These are phyloP conservation scores for Candida jianshihensis DNA, from an alignment of 805 yeast genomes.

Conservation along the genomic window DNA sequence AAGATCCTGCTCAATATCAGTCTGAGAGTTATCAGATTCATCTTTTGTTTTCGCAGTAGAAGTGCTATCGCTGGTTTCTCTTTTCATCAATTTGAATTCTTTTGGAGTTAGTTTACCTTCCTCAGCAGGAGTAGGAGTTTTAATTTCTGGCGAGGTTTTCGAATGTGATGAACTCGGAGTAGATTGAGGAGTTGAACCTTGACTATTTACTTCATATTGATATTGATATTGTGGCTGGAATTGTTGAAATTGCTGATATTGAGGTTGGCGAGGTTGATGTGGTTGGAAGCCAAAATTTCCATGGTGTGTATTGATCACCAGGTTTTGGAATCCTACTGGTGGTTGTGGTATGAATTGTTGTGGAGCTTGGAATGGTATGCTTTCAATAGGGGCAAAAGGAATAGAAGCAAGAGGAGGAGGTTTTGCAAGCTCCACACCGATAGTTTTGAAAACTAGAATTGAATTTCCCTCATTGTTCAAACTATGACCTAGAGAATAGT, in stretches of 20 bases:
- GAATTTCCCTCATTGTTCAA: slow-evolving; percentile 43
- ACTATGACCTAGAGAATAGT: slow-evolving; percentile 54
- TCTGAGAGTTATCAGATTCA: slow-evolving; percentile 1
- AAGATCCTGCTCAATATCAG: not conserved
- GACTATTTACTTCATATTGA: not conserved
- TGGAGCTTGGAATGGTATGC: not conserved
- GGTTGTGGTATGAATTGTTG: not conserved
- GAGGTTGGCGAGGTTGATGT: not conserved
- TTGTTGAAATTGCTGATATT: not conserved
- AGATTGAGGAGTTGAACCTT: too few relatives aligned
- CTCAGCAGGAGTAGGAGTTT: not conserved
- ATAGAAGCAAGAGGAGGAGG: slow-evolving; percentile 14
- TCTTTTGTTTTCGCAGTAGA: slow-evolving; percentile 1
- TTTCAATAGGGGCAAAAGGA: too few relatives aligned
- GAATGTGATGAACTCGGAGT: too few relatives aligned
- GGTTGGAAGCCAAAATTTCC: not conserved
- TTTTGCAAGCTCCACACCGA: slow-evolving; percentile 15
- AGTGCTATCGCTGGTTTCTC: slow-evolving; percentile 6
- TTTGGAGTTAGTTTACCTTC: slow-evolving; percentile 3
- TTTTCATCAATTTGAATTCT: slow-evolving; percentile 22
- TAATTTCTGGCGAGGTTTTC: too few relatives aligned
- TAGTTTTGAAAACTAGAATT: slow-evolving; percentile 33
- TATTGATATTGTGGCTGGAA: not conserved
- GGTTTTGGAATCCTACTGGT: too few relatives aligned
- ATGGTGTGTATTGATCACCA: too few relatives aligned